Percentiles rank a stretch among this genome's conserved stretches.
phyloP scores from a whole-genome alignment of 148 eudicot species.

The Rhododendron ovatum region DNA sequence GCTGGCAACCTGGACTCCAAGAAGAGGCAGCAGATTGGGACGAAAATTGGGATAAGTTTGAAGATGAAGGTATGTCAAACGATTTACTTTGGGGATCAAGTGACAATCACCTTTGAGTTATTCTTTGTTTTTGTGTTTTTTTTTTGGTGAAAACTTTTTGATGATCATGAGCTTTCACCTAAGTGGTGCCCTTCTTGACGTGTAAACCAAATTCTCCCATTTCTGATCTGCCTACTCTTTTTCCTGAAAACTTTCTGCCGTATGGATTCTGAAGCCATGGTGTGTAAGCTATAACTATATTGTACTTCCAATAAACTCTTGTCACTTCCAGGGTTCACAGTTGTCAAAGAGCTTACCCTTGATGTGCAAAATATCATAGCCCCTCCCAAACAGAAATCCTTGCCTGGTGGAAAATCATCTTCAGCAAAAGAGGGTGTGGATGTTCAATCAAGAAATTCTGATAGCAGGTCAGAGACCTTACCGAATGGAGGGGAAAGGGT shows the following conservation, averaged over 20 bases:
- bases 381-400: slow-evolving; percentile 71
- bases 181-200: not conserved
- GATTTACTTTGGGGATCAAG: not conserved
- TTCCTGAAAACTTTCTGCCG: not conserved
- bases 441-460: slow-evolving; percentile 37
- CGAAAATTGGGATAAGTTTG: slow-evolving; percentile 94
- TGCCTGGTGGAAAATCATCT: slow-evolving; percentile 38
- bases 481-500: slow-evolving; percentile 18
- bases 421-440: slow-evolving; percentile 31
- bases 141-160: not conserved
- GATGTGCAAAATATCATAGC: slow-evolving; percentile 84
- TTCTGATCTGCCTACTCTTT: not conserved
- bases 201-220: not conserved
- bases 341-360: slow-evolving; percentile 84
- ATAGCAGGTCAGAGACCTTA: slow-evolving; percentile 35
- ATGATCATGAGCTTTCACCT: not conserved
- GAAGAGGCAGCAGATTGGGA: slow-evolving; percentile 94
- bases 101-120: not conserved
- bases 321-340: slow-evolving; percentile 55
- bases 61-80: slow-evolving; percentile 70
- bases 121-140: not conserved
- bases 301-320: not conserved
- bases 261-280: not conserved
- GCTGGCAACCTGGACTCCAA: slow-evolving; percentile 96
- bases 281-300: not conserved